Evolutionary conservation across 1,284 basidiomycete genomes (phyloP).

Genomic region (Xerocomus tenax): DNA sequence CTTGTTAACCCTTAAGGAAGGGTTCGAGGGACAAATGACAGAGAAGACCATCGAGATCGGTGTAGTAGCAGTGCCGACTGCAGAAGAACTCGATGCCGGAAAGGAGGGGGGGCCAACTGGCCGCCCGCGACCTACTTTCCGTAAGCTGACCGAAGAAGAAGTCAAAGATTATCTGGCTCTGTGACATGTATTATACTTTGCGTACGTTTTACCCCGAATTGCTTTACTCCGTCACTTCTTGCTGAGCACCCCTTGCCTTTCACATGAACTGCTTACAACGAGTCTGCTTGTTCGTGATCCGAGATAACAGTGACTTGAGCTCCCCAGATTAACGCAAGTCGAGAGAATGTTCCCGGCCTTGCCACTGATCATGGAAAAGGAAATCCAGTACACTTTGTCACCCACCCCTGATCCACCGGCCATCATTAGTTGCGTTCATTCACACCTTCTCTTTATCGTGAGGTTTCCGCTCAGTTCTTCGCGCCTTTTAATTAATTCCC

Average conservation of each 20-base stretch:
- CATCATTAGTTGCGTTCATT: constrained; percentile 22
- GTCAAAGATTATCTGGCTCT: constrained; percentile 86
- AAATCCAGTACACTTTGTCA: constrained; percentile 21
- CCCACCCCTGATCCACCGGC: constrained; percentile 27
- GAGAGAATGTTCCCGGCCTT: constrained; percentile 6
- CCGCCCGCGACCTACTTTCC: constrained; percentile 78
- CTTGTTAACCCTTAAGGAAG: constrained; percentile 96
- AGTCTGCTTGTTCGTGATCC: constrained; percentile 5
- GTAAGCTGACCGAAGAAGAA: constrained; percentile 90
- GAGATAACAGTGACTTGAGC: constrained; percentile 3
- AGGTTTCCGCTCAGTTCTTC: constrained; percentile 24
- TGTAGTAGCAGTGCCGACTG: constrained; percentile 80
- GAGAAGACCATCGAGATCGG: constrained; percentile 99
- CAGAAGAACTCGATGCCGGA: constrained; percentile 65
- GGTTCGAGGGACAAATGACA: constrained; percentile 99
- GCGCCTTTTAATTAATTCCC: constrained; percentile 26
- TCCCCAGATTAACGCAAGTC: constrained; percentile 5
- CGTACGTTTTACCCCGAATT: constrained; percentile 27
- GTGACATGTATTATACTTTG: constrained; percentile 39
- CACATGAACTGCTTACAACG: constrained; percentile 10
- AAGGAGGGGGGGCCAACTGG: constrained; percentile 67
- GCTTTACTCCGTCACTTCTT: constrained; percentile 7
- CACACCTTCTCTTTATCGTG: constrained; percentile 26
- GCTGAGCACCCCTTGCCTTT: constrained; percentile 15
- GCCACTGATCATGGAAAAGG: constrained; percentile 28